Percentiles rank a stretch among this genome's conserved stretches.
phyloP scores from a whole-genome alignment of 139 green algal species.

The Tetraselmis chui region DNA sequence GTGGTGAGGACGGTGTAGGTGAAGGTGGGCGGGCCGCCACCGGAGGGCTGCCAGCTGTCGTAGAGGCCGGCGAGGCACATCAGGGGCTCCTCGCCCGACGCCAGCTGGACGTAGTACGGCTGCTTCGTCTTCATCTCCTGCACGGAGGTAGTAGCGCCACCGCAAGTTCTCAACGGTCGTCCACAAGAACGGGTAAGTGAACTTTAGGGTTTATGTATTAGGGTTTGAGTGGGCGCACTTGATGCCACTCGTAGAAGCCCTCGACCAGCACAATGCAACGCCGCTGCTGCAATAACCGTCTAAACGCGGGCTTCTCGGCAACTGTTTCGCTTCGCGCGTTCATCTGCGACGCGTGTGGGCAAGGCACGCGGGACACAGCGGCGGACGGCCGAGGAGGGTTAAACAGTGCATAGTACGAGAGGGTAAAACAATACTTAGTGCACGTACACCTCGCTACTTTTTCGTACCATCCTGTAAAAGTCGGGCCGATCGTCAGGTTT shows the following conservation, averaged over 20 bases:
- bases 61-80: constrained; percentile 59
- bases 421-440: too few relatives aligned
- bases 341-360: constrained; percentile 51
- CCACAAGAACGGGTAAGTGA: too few relatives aligned
- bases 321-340: constrained; percentile 57
- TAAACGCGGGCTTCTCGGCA: constrained; percentile 57
- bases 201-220: too few relatives aligned
- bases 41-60: constrained; percentile 31
- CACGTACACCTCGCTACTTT: too few relatives aligned
- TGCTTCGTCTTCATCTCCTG: constrained; percentile 53
- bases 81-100: constrained; percentile 6
- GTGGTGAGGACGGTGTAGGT: constrained; percentile 75
- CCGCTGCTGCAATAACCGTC: constrained; percentile 34
- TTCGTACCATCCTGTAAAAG: constrained; percentile 48
- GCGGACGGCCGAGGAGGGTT: too few relatives aligned
- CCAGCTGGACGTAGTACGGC: constrained; percentile 59
- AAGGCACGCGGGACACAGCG: too few relatives aligned
- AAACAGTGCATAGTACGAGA: too few relatives aligned
- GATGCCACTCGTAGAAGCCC: constrained; percentile 82
- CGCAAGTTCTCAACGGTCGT: too few relatives aligned
- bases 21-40: constrained; percentile 19
- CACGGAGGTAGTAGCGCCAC: neutral
- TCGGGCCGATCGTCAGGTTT: constrained; percentile 45
- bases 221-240: constrained; percentile 21
- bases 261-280: constrained; percentile 64